phyloP scores from a whole-genome alignment of 2,329 filamentous ascomycete genomes.

The Verticillium isaacii region DNA sequence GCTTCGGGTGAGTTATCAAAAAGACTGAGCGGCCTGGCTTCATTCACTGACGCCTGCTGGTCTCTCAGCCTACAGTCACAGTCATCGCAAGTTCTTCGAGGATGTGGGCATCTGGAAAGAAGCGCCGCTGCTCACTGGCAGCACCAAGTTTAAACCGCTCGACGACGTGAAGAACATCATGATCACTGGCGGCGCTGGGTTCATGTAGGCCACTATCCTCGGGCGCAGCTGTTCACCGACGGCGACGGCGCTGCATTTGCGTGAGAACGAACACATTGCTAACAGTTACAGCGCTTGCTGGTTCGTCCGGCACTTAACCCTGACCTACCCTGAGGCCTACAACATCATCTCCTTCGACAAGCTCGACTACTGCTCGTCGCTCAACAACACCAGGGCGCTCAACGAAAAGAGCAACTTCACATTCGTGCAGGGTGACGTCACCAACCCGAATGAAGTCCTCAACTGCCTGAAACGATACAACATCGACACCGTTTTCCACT shows the following conservation, averaged over 20 bases:
- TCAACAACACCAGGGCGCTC: constrained; percentile 72
- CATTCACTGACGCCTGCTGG: neutral
- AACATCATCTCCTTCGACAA: constrained; percentile 82
- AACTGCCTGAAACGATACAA: constrained; percentile 65
- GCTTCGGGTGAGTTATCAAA: neutral
- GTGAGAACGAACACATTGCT: neutral
- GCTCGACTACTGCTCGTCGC: constrained; percentile 74
- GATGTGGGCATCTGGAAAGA: constrained; percentile 66
- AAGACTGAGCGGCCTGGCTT: neutral
- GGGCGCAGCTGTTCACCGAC: neutral
- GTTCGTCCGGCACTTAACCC: constrained; percentile 72
- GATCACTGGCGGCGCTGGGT: constrained; percentile 78
- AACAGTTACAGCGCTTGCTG: constrained; percentile 61
- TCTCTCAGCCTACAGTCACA: constrained; percentile 16
- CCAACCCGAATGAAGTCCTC: constrained; percentile 63
- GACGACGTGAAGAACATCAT: constrained; percentile 73
- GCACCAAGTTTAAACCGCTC: constrained; percentile 64
- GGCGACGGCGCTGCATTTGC: neutral
- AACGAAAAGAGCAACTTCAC: constrained; percentile 66
- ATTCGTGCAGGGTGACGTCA: constrained; percentile 78
- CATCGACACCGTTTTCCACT: constrained; percentile 78
- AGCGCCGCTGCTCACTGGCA: constrained; percentile 65
- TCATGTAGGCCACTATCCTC: constrained; percentile 58
- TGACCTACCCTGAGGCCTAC: constrained; percentile 70
- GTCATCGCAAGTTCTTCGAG: constrained; percentile 40